Evolutionary conservation across 495 filamentous ascomycete genomes (phyloP), one percentile per base, ranked within the genome.

Genomic region (Astrocystis sublimbata): DNA sequence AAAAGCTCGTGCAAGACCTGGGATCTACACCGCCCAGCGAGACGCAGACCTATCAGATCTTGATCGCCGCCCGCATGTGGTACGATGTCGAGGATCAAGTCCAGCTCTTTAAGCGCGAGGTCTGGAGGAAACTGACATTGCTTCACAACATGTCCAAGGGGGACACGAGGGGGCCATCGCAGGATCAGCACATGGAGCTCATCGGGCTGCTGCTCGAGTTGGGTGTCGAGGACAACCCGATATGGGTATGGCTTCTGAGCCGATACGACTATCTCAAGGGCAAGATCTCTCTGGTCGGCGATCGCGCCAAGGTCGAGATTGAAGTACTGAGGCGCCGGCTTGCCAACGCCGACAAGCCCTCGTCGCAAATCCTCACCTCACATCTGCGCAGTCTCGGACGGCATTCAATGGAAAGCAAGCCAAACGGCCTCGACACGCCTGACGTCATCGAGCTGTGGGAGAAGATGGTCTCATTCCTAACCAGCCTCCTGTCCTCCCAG

Each of bases 61-160:
- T 98, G 38, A 82, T 96, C 17, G 92, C 92, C 31, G 92, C 90
- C 6, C 86, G 92, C n/a, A 93, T 98, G 88, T 97, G 92, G 93
- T 82, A 86, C 64, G 92, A 97, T 74, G 90, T 97, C 3, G 87
- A 92, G 38, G 82, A 88, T 43, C 92, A 93, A 60, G 87, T 97
- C 26, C 85, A 91, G 24, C 74, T 80, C 10, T 96, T 97, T 76
- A 97, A 97, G 71, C 83, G 90, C 6, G 92, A 96, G 63, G 81
- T 92, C 3, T 97, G 96, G 94, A 83, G 84, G 60, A 86, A 84
- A 66, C 79, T 98, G 54, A 84, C 86, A 31, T 86, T 74, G 65
- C 84, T 78, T 64, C 78, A 81, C 64, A 74, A 70, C 30, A 66
- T 79, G 31, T 70, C 78, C 28, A 84, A 78, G 59, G 60, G 76